Evolutionary conservation across 2,329 filamentous ascomycete genomes (phyloP), one percentile per base, ranked within the genome.

Genomic region (Phoma sp.): DNA sequence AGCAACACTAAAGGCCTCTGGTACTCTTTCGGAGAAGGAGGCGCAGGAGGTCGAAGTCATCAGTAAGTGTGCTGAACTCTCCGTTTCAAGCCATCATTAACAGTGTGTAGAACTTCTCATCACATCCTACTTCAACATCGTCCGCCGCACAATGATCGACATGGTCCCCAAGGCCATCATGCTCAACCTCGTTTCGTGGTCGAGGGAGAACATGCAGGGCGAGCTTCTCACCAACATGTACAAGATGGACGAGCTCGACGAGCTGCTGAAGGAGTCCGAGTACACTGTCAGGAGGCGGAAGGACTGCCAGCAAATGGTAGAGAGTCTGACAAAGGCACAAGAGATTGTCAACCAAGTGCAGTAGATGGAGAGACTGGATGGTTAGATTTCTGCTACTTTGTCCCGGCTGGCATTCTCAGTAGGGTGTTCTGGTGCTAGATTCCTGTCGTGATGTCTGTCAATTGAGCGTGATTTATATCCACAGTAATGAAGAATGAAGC

Each of bases 151-250:
- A 58, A 96, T 99, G 92, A 97, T 98, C 64, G 95, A 99, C 73
- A 99, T 99, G 95, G 95, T 99, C 6, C 95, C 95, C 65, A 99
- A 99, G 81, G 95, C 95, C 36, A 96, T 99, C 74, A 99, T 99
- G 95, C 85, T 98, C 65, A 97, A 85, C 68, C 89, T 99, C 40
- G 95, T 99, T 46, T 88, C 94, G 90, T 91, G 88, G 76, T 96
- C 94, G 67, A 98, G 97, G 80, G 94, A 98, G 67, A 92, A 97
- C 76, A 99, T 99, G 94, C 95, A 99, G 77, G 87, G 90, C 69
- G 95, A 99, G 79, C 85, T 99, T 22, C 85, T 99, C 40, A 94
- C 96, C 80, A 93, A 96, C 78, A 95, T 99, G 90, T 99, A 99
- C 84, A 88, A 92, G 75, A 89, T 87, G 47, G 88, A 91, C 74